These are phyloP conservation scores for Cucumis sativus DNA, from an alignment of 306 rosid genomes.

Conservation along the genomic window Cucumber_9930_V3 NC_026655.2:19955001-19955500, in stretches of 20 bases:
- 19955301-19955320: neutral
- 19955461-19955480: slow-evolving; percentile 89
- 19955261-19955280: neutral
- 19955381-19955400: slow-evolving; percentile 73
- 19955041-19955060: neutral
- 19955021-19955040: neutral
- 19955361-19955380: neutral
- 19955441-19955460: slow-evolving; percentile 78
- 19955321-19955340: neutral
- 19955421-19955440: slow-evolving; percentile 74
- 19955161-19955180: slow-evolving; percentile 99
- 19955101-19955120: slow-evolving; percentile 75
- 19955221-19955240: slow-evolving; percentile 12
- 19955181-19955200: slow-evolving; percentile 93
- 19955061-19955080: neutral
- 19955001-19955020: neutral
- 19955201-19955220: slow-evolving; percentile 56
- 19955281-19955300: neutral
- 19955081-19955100: neutral
- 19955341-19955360: neutral
- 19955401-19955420: slow-evolving; percentile 91
- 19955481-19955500: slow-evolving; percentile 82
- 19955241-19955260: slow-evolving; percentile 1
- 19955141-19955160: slow-evolving; percentile 79
- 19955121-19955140: slow-evolving; percentile 60